Evolutionary conservation across 2,329 filamentous ascomycete genomes (phyloP), one percentile per base, ranked within the genome.

Genomic region (Talaromyces sp.): DNA sequence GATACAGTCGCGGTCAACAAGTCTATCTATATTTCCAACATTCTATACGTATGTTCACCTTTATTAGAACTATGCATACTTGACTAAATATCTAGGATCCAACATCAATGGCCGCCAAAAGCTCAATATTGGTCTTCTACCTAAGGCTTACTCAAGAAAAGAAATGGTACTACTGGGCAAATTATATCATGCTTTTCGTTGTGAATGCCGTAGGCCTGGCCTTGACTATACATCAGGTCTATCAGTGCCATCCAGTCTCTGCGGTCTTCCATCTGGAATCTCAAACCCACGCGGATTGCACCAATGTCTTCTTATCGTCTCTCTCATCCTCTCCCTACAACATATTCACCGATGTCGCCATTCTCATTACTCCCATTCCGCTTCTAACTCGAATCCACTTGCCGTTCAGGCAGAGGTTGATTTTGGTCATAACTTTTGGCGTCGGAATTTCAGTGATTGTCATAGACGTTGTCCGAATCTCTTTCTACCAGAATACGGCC

Each of bases 61-160:
- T 28, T 59, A 58, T 28, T 28, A 28, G 25, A 4, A 7, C 25
- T 28, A 40, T 52, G 52, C 41, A 39, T 17, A 50, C 39, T 45
- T 46, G 13, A 51, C 36, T 6, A 40, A n/a, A 31, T 53, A 31
- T 36, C 17, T 66, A 92, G 86, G 95, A 96, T 69, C 91, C 91
- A 9, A 87, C 89, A 3, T 79, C 96, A 56, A 95, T 96, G 89
- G 86, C 88, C 2, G 91, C 90, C 48, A 97, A 97, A 75, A 91
- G 89, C 0, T 95, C 91, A n/a, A 89, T 97, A 66, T 80, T 97
- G 58, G 81, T 94, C 53, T 97, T 97, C 73, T 97, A 95, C 74
- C 80, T 97, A 50, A 86, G 87, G 37, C 80, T 97, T 51, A 89
- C 90, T 25, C 87, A 86, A 66, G 88, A 90, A 61, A 85, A 94